Percentiles rank a stretch among this genome's conserved stretches.
phyloP scores from a whole-genome alignment of 495 filamentous ascomycete species.

The Tuber umbilicatum region DNA sequence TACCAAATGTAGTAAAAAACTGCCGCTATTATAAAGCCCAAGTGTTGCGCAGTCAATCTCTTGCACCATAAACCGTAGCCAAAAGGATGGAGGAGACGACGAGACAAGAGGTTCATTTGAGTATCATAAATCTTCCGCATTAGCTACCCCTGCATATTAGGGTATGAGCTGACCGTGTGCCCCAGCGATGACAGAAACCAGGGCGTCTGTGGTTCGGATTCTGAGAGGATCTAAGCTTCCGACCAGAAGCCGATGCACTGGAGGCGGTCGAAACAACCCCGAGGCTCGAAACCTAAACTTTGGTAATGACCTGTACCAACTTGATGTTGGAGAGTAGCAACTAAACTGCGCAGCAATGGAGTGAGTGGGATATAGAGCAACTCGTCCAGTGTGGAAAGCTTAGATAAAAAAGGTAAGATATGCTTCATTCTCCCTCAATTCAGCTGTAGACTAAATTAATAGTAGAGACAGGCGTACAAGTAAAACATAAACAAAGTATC shows the following conservation, averaged over 20 bases:
- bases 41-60: not conserved
- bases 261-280: not conserved
- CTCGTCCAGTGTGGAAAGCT: no score
- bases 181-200: constrained; percentile 12
- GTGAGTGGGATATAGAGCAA: no score
- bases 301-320: constrained; percentile 25
- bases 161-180: constrained; percentile 4
- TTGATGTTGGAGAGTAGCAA: no score
- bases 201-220: constrained; percentile 33
- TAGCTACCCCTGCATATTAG: not conserved
- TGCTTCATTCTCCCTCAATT: no score
- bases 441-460: no score
- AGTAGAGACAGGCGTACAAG: no score
- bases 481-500: no score
- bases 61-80: not conserved
- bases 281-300: constrained; percentile 17
- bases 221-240: constrained; percentile 27
- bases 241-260: constrained; percentile 5
- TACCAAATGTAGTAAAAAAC: not conserved
- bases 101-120: not conserved
- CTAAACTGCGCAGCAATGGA: no score
- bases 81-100: not conserved
- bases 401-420: no score
- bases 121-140: constrained; percentile 10
- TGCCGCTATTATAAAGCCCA: not conserved